Evolutionary conservation across 2,329 filamentous ascomycete genomes (phyloP).

Genomic region (Karstenula rhodostoma): DNA sequence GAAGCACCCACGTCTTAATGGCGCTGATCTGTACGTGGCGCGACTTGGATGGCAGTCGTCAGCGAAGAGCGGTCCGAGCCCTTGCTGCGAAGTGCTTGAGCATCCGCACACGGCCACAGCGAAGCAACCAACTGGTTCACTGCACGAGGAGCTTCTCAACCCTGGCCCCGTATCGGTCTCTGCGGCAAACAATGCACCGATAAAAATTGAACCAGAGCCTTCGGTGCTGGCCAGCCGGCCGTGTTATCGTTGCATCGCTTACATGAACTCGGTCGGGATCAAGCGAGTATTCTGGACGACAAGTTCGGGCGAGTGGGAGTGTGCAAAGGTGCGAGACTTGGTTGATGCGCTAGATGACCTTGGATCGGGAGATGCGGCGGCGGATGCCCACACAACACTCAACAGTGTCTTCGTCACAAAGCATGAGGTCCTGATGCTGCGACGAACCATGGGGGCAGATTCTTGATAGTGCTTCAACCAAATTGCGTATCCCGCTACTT

Average conservation of each 20-base stretch:
- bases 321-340: constrained; percentile 59
- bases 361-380: constrained; percentile 23
- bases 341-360: constrained; percentile 55
- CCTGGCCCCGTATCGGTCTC: neutral
- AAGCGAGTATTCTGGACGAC: constrained; percentile 64
- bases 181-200: neutral
- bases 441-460: constrained; percentile 42
- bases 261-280: constrained; percentile 62
- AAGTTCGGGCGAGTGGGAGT: constrained; percentile 58
- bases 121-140: constrained; percentile 41
- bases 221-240: constrained; percentile 54
- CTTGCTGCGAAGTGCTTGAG: constrained; percentile 11
- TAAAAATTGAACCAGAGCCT: constrained; percentile 18
- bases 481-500: neutral
- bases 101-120: neutral
- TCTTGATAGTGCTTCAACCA: neutral
- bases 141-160: constrained; percentile 58
- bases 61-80: neutral
- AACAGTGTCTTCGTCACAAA: constrained; percentile 60
- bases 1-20: constrained; percentile 57
- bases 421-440: constrained; percentile 61
- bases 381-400: constrained; percentile 24
- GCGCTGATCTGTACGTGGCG: constrained; percentile 62
- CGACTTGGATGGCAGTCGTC: constrained; percentile 46
- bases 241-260: constrained; percentile 62